phyloP scores from a whole-genome alignment of 805 yeast genomes.

The Metschnikowia santaceciliae region DNA sequence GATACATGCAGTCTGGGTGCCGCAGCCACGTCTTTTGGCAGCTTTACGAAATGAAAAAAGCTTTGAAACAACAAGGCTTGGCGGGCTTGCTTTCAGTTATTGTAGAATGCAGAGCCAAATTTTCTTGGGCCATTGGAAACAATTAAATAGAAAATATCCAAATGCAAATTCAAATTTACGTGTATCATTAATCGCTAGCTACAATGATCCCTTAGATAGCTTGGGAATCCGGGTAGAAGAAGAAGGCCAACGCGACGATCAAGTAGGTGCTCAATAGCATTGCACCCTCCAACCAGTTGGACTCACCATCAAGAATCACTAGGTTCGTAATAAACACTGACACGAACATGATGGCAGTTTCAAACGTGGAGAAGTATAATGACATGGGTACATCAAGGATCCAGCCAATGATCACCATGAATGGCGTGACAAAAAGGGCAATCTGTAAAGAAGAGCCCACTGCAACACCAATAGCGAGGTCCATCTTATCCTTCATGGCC shows the following conservation, averaged over 20 bases:
- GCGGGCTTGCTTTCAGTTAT: background rate
- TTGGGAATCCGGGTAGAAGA: slow-evolving; percentile 69
- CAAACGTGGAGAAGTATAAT: slow-evolving; percentile 85
- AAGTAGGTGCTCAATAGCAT: slow-evolving; percentile 84
- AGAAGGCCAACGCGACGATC: slow-evolving; percentile 86
- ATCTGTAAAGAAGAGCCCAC: slow-evolving; percentile 94
- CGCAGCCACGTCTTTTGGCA: background rate
- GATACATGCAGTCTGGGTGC: background rate
- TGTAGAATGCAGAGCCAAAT: too few species aligned
- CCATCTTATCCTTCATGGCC: slow-evolving; percentile 96
- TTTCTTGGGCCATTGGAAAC: background rate
- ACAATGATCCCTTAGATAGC: slow-evolving; percentile 7
- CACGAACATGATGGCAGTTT: slow-evolving; percentile 86
- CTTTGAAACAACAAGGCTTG: background rate
- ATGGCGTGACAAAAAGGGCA: slow-evolving; percentile 92
- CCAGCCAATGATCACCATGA: slow-evolving; percentile 96
- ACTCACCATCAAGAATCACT: slow-evolving; percentile 87
- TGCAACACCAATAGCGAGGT: slow-evolving; percentile 94
- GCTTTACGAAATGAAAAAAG: background rate
- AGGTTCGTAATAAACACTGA: slow-evolving; percentile 86
- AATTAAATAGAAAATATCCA: background rate
- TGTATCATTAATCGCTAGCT: background rate
- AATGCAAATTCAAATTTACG: background rate
- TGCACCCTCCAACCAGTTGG: slow-evolving; percentile 96
- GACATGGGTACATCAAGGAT: slow-evolving; percentile 86